phyloP scores from a whole-genome alignment of 805 yeast species.

The Saccharomyces kudriavzevii region DNA sequence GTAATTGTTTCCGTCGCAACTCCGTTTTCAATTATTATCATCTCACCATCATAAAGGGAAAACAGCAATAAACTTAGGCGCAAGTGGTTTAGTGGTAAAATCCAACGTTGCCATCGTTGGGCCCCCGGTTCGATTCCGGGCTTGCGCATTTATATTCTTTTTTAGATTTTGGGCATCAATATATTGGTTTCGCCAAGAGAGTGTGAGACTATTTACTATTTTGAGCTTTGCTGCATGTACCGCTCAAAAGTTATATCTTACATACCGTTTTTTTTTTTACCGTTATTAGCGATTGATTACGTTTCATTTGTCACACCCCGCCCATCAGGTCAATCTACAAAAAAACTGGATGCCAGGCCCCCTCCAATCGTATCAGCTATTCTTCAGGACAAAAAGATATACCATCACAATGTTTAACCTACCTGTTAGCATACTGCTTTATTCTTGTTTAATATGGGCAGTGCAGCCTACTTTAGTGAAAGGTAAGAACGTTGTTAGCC shows the following conservation, averaged over 20 bases:
- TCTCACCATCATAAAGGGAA: not conserved
- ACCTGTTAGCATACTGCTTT: not conserved
- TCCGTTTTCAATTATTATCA: too few species aligned
- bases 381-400: not conserved
- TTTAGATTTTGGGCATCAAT: too few species aligned
- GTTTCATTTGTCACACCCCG: not conserved
- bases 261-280: not conserved
- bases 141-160: slow-evolving; percentile 6
- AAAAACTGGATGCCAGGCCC: not conserved
- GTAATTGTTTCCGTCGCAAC: too few species aligned
- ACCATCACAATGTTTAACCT: not conserved
- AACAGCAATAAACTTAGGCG: not conserved
- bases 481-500: slow-evolving; percentile 8
- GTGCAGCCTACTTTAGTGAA: not conserved
- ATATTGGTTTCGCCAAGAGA: too few species aligned
- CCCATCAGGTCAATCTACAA: not conserved
- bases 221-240: too few species aligned
- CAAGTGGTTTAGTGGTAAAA: not conserved
- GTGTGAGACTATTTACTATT: too few species aligned
- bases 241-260: not conserved
- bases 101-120: slow-evolving; percentile 5
- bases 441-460: not conserved
- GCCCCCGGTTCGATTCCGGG: slow-evolving; percentile 18
- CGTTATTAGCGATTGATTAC: not conserved
- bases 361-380: not conserved